Conservation (phyloP, 2,329 filamentous ascomycete species). For the Kalaharituber pfeilii region DNA sequence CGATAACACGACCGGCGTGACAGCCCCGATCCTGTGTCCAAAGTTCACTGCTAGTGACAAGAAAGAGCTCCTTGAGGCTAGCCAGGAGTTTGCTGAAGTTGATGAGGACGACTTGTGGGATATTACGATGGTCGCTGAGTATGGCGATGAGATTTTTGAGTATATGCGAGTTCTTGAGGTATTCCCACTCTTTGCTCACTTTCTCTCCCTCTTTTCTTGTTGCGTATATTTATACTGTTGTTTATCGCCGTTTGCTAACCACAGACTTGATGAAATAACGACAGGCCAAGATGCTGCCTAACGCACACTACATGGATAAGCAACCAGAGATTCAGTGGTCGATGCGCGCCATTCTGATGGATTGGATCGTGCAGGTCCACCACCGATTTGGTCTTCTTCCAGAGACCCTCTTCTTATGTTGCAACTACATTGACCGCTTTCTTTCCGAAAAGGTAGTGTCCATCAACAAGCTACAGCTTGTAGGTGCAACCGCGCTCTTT, state of each 20-base stretch:
- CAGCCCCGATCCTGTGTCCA: slow-evolving; percentile 45
- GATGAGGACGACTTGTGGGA: slow-evolving; percentile 75
- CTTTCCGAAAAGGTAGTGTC: slow-evolving; percentile 89
- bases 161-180: slow-evolving; percentile 87
- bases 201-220: not conserved
- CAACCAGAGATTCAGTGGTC: slow-evolving; percentile 98
- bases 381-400: slow-evolving; percentile 77
- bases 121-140: slow-evolving; percentile 94
- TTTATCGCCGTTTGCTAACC: no score
- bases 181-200: slow-evolving; percentile 9
- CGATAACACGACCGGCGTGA: slow-evolving; percentile 18
- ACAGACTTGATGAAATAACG: no score
- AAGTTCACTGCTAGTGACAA: slow-evolving; percentile 49
- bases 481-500: slow-evolving; percentile 88
- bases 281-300: slow-evolving; percentile 64
- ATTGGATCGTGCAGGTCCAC: slow-evolving; percentile 96
- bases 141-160: slow-evolving; percentile 83
- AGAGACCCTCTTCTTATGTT: slow-evolving; percentile 83
- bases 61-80: slow-evolving; percentile 50
- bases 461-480: slow-evolving; percentile 82
- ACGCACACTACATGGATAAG: slow-evolving; percentile 87
- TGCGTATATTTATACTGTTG: slow-evolving; percentile 17
- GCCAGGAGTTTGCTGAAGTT: slow-evolving; percentile 23
- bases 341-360: slow-evolving; percentile 92
- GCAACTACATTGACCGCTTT: slow-evolving; percentile 97